phyloP scores from a whole-genome alignment of 306 rosid species.

The Sphenostylis stenocarpa region DNA sequence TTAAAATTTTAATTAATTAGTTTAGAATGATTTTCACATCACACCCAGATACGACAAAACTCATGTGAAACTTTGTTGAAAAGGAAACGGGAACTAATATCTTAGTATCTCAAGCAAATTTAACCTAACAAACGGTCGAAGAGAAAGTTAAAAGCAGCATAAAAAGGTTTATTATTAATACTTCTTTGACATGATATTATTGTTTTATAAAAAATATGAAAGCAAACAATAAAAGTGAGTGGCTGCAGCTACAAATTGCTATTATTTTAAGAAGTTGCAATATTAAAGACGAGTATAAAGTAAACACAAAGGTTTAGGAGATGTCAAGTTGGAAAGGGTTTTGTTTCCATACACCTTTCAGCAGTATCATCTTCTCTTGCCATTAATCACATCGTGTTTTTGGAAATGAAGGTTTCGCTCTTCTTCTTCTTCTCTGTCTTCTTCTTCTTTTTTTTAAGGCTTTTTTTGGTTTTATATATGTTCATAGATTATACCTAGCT shows the following conservation, averaged over 20 bases:
- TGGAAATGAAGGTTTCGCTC: constrained; percentile 24
- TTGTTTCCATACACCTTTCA: constrained; percentile 13
- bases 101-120: background rate
- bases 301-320: constrained; percentile 8
- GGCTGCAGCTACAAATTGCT: background rate
- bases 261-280: constrained; percentile 7
- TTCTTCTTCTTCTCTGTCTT: background rate
- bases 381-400: background rate
- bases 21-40: background rate
- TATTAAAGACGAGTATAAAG: constrained; percentile 9
- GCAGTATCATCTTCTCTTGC: constrained; percentile 20
- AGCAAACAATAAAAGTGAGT: constrained; percentile 7
- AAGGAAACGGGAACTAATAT: background rate
- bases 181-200: background rate
- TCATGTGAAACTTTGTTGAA: background rate
- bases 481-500: background rate
- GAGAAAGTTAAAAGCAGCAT: background rate
- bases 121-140: background rate
- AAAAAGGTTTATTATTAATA: background rate
- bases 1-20: no score
- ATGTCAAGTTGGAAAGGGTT: constrained; percentile 3
- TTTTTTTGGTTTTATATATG: background rate
- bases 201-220: background rate
- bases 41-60: background rate
- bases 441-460: background rate